These are phyloP conservation scores for Aspergillus panamensis DNA, from an alignment of 495 filamentous ascomycete genomes.

Conservation along the genomic window DNA sequence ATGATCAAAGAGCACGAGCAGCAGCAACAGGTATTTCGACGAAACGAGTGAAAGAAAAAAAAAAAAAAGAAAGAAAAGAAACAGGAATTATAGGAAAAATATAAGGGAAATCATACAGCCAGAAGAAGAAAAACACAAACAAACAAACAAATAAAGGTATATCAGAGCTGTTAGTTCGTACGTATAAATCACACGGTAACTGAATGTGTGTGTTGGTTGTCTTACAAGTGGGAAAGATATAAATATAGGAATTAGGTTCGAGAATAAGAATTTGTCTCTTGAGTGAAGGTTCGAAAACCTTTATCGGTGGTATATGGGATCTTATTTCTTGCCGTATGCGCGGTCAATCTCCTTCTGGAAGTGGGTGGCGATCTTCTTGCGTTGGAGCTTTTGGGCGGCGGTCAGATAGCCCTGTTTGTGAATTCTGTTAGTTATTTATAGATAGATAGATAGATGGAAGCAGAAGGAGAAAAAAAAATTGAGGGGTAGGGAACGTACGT, in stretches of 20 bases:
- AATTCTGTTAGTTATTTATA: constrained; percentile 20
- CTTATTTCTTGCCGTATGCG: constrained; percentile 48
- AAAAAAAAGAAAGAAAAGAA: neutral
- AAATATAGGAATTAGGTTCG: neutral
- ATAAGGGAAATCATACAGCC: neutral
- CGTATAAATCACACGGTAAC: neutral
- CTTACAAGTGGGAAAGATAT: neutral
- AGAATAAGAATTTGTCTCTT: neutral
- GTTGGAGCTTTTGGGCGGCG: constrained; percentile 55
- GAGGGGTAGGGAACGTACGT: constrained; percentile 65
- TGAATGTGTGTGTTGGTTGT: neutral
- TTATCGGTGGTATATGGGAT: constrained; percentile 4
- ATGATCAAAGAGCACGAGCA: constrained; percentile 5
- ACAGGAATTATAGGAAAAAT: neutral
- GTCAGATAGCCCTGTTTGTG: constrained; percentile 47
- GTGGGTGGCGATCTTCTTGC: constrained; percentile 49
- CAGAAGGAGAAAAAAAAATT: too few species aligned
- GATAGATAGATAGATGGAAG: neutral
- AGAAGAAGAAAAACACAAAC: neutral
- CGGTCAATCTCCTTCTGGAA: constrained; percentile 46
- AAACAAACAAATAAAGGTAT: constrained; percentile 11
- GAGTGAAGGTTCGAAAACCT: too few species aligned
- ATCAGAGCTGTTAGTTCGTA: neutral
- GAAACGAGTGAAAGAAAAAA: neutral
- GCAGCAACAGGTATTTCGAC: neutral